phyloP scores from a whole-genome alignment of 495 filamentous ascomycete genomes.

The Penicillium egyptiacum region DNA sequence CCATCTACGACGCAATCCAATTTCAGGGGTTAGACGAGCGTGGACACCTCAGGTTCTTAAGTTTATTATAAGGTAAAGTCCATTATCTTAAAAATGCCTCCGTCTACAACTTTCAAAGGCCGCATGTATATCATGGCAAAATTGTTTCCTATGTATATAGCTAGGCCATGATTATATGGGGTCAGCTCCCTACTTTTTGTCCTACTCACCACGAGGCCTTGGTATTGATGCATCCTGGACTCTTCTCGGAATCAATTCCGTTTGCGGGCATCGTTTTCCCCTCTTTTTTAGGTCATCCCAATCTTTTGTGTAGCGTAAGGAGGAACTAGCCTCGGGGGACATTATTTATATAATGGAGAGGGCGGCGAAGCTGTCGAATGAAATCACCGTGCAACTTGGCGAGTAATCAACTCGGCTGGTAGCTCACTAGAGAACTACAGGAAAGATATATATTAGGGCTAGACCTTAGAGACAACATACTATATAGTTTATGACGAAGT shows the following conservation, averaged over 20 bases:
- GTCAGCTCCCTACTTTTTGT: no score
- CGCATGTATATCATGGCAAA: background rate
- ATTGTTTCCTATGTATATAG: background rate
- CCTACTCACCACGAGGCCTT: background rate
- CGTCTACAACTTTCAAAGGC: background rate
- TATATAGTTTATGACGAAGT: background rate
- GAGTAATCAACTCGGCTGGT: no score
- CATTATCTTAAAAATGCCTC: background rate
- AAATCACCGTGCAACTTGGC: no score
- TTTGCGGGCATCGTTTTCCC: constrained; percentile 13
- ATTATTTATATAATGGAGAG: background rate
- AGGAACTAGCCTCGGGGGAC: background rate
- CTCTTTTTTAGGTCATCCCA: background rate
- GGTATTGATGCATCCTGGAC: background rate
- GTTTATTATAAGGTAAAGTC: no score
- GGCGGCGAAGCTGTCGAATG: no score
- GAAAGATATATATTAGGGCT: background rate
- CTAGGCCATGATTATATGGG: background rate
- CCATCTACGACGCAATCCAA: background rate
- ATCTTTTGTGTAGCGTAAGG: background rate
- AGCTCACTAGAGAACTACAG: background rate
- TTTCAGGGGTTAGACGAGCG: background rate
- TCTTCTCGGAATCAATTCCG: constrained; percentile 15
- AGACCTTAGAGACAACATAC: background rate
- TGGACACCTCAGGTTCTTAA: background rate